Conservation (phyloP, 2,329 filamentous ascomycete genomes). For the Leptosphaerulina australis region DNA sequence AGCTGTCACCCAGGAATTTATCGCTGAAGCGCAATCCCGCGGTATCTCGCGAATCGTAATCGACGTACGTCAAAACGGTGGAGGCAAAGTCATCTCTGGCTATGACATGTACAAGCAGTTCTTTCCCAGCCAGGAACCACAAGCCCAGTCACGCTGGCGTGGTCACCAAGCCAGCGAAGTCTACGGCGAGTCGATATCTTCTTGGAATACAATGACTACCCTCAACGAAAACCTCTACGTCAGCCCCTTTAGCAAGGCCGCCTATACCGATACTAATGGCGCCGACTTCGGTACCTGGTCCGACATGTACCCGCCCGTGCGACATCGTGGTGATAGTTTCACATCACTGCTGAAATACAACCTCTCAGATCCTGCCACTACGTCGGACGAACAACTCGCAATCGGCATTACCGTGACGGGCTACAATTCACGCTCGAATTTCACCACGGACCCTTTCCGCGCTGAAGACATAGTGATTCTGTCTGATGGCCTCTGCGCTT, state of each 20-base stretch:
- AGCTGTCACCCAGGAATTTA: constrained; percentile 50
- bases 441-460: constrained; percentile 45
- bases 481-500: constrained; percentile 54
- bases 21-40: constrained; percentile 54
- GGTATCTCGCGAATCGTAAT: constrained; percentile 66
- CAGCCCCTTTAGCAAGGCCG: constrained; percentile 45
- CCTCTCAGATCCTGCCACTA: constrained; percentile 42
- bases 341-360: constrained; percentile 50
- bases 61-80: constrained; percentile 66
- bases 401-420: constrained; percentile 42
- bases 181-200: constrained; percentile 32
- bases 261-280: constrained; percentile 34
- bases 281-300: constrained; percentile 44
- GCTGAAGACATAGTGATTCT: constrained; percentile 50
- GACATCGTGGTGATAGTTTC: constrained; percentile 45
- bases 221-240: constrained; percentile 35
- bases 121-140: constrained; percentile 56
- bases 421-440: constrained; percentile 33
- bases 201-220: constrained; percentile 19
- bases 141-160: constrained; percentile 56
- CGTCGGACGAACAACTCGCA: constrained; percentile 37
- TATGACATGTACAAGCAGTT: constrained; percentile 60
- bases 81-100: constrained; percentile 56
- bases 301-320: constrained; percentile 46
- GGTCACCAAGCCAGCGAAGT: constrained; percentile 47